Evolutionary conservation across 495 filamentous ascomycete genomes (phyloP).

Genomic region (Aspergillus homomorphus): DNA sequence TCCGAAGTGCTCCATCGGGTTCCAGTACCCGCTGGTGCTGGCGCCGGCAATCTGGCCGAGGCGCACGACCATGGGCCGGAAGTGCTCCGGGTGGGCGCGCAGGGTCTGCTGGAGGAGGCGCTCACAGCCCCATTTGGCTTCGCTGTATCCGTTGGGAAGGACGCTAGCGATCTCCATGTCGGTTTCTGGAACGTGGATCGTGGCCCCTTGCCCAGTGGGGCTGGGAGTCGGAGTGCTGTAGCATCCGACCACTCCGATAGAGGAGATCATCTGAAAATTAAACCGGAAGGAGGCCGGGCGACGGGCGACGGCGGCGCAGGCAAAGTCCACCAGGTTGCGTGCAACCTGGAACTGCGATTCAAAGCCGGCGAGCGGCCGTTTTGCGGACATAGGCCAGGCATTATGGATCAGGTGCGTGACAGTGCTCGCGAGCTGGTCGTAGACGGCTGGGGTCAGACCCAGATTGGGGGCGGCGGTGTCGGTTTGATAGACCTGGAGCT

Average conservation of each 20-base stretch:
- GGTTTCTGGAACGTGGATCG: not conserved
- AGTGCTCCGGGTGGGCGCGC: not conserved
- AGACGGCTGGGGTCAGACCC: slow-evolving; percentile 39
- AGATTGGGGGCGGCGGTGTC: slow-evolving; percentile 45
- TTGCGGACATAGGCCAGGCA: slow-evolving; percentile 55
- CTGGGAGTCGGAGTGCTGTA: no score
- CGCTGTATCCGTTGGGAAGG: not conserved
- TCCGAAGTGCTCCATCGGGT: not conserved
- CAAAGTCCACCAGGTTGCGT: slow-evolving; percentile 47
- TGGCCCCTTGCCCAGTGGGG: not conserved
- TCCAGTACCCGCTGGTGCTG: not conserved
- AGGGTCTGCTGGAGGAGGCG: not conserved
- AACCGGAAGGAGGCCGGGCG: slow-evolving; percentile 24
- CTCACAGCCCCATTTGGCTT: slow-evolving; percentile 7
- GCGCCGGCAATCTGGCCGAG: not conserved
- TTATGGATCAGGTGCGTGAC: slow-evolving; percentile 56
- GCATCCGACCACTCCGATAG: slow-evolving; percentile 47
- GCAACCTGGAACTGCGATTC: slow-evolving; percentile 48
- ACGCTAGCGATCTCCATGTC: not conserved
- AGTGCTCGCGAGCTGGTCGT: slow-evolving; percentile 32
- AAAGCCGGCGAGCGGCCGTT: slow-evolving; percentile 38
- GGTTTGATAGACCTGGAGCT: slow-evolving; percentile 25
- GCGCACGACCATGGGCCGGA: not conserved
- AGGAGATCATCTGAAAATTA: slow-evolving; percentile 53
- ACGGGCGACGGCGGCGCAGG: slow-evolving; percentile 22